These are phyloP conservation scores for Venturia asperata DNA, from an alignment of 2,329 filamentous ascomycete species.

Conservation along the genomic window DNA sequence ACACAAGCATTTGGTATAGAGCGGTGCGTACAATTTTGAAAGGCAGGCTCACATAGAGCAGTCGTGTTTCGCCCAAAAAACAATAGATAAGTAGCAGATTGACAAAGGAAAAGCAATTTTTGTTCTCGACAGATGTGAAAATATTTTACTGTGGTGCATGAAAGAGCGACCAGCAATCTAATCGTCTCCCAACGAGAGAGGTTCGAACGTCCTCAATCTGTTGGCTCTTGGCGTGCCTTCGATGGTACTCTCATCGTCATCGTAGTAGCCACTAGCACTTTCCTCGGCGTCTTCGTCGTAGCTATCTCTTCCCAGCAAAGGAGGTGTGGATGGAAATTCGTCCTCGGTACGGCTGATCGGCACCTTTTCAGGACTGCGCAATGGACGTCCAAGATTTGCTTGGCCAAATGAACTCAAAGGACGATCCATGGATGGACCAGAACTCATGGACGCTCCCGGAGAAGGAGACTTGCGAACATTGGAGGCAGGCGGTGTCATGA, in stretches of 20 bases:
- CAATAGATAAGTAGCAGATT: neutral
- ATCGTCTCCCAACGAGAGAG: neutral
- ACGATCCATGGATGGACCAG: neutral
- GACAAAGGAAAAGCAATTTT: neutral
- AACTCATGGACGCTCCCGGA: slow-evolving; percentile 23
- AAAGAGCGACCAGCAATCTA: neutral
- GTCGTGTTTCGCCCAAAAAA: neutral
- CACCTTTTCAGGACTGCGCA: slow-evolving; percentile 18
- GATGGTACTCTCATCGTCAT: slow-evolving; percentile 44
- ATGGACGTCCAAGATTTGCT: neutral
- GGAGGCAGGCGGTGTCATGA: slow-evolving; percentile 83
- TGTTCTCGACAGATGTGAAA: neutral
- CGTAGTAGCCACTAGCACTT: slow-evolving; percentile 41
- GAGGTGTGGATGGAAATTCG: slow-evolving; percentile 42
- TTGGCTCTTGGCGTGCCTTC: slow-evolving; percentile 27
- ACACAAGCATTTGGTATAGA: slow-evolving; percentile 8
- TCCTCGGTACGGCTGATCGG: slow-evolving; percentile 29
- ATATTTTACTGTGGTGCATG: too few species aligned
- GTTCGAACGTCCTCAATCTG: slow-evolving; percentile 2
- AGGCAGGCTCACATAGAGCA: neutral
- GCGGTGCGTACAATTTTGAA: slow-evolving; percentile 7
- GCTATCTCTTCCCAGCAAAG: slow-evolving; percentile 47
- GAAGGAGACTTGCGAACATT: slow-evolving; percentile 57
- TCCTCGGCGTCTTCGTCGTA: slow-evolving; percentile 56
- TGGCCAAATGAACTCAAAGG: neutral